Percentiles rank a stretch among this genome's conserved stretches.
These are phyloP conservation scores for Agrostemma githago DNA, from an alignment of 148 eudicot genomes.

Conservation along the genomic window DNA sequence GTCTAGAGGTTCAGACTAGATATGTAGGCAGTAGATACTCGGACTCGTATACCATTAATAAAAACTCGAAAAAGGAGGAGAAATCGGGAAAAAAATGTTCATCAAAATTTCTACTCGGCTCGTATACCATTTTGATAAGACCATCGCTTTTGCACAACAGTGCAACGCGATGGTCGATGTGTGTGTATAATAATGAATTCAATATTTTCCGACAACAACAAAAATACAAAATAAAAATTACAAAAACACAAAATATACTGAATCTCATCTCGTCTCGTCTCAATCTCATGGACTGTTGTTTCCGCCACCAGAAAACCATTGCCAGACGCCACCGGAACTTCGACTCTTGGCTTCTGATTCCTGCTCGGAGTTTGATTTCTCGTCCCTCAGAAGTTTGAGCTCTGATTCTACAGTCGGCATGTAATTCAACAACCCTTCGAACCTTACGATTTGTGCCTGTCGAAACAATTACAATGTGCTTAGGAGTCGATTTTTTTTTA, in stretches of 20 bases:
- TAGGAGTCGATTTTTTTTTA: no score
- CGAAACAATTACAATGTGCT: no score
- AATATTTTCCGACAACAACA: neutral
- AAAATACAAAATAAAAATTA: slow-evolving; percentile 1
- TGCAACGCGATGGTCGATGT: neutral
- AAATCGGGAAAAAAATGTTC: neutral
- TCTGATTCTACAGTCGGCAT: slow-evolving; percentile 72
- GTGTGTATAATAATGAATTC: neutral
- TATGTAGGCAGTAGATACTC: no score
- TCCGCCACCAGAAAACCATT: slow-evolving; percentile 60
- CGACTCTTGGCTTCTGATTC: slow-evolving; percentile 38
- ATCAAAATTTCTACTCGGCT: neutral
- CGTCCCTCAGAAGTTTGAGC: slow-evolving; percentile 56
- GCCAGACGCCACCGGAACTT: slow-evolving; percentile 78
- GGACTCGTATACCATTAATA: no score
- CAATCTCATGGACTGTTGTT: slow-evolving; percentile 13
- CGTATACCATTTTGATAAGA: neutral
- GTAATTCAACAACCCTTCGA: slow-evolving; percentile 57
- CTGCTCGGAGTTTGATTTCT: slow-evolving; percentile 61
- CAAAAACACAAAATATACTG: neutral
- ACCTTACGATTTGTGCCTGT: slow-evolving; percentile 89
- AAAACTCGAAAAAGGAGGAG: neutral
- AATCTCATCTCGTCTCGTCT: neutral
- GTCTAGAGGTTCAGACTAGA: no score
- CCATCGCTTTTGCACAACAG: neutral